These are phyloP conservation scores for Komagataella ulmi DNA, from an alignment of 805 yeast species.

Conservation along the genomic window DNA sequence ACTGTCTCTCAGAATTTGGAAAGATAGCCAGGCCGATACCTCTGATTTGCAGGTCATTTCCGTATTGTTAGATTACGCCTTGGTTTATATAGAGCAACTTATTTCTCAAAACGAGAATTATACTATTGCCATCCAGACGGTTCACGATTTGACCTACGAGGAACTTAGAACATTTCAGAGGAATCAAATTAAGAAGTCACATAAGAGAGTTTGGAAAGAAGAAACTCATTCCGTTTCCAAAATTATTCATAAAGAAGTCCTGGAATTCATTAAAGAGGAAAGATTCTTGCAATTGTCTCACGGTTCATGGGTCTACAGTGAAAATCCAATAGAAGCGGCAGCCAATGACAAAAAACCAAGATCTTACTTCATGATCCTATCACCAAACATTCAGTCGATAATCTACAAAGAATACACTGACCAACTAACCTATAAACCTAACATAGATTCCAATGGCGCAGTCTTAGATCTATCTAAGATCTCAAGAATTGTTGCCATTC, in stretches of 20 bases:
- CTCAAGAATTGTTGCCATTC: constrained; percentile 32
- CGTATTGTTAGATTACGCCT: constrained; percentile 26
- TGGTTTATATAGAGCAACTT: constrained; percentile 12
- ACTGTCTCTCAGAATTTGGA: constrained; percentile 52
- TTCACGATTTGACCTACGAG: constrained; percentile 28
- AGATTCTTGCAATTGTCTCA: constrained; percentile 55
- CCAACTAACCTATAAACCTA: constrained; percentile 34
- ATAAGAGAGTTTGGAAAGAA: constrained; percentile 27
- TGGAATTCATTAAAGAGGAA: constrained; percentile 64
- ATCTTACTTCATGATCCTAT: constrained; percentile 43
- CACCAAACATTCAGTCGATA: constrained; percentile 52
- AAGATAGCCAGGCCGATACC: constrained; percentile 37
- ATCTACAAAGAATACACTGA: constrained; percentile 46
- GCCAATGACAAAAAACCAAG: constrained; percentile 17
- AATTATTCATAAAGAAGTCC: constrained; percentile 40
- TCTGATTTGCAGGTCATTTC: constrained; percentile 40
- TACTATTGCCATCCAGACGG: constrained; percentile 31
- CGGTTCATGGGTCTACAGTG: constrained; percentile 74
- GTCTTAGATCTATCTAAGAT: constrained; percentile 41
- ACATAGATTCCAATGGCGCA: constrained; percentile 42
- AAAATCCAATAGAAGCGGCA: constrained; percentile 26
- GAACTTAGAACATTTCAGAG: constrained; percentile 45
- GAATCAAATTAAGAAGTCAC: constrained; percentile 20
- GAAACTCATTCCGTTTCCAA: constrained; percentile 35
- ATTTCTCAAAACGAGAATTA: constrained; percentile 11